Conservation (phyloP, 345 rosid species). For the Arabidopsis arenosa region DNA sequence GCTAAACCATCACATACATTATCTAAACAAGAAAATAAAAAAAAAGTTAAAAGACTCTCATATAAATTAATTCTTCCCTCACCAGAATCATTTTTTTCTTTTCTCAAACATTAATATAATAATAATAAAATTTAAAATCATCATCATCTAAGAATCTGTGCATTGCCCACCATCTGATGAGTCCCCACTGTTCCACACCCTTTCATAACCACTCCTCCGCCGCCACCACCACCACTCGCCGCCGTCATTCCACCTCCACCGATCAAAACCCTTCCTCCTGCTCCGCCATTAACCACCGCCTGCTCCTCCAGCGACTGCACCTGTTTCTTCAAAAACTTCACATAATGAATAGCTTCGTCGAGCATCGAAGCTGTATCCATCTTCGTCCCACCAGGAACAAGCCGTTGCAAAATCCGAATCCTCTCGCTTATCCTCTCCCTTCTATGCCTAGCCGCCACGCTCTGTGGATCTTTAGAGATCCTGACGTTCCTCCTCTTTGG, state of each 20-base stretch:
- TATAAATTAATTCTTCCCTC: conserved; percentile 19
- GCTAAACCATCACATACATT: conserved; percentile 8
- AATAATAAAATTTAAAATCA: conserved; percentile 30
- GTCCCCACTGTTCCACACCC: conserved; percentile 56
- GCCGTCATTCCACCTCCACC: conserved; percentile 46
- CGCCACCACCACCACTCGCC: conserved; percentile 45
- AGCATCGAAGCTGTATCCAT: conserved; percentile 98
- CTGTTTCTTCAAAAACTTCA: conserved; percentile 86
- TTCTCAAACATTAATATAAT: conserved; percentile 22
- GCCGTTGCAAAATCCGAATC: conserved; percentile 86
- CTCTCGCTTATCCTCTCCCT: conserved; percentile 89
- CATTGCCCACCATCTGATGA: conserved; percentile 53
- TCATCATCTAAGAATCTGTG: conserved; percentile 66
- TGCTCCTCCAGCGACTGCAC: conserved; percentile 79
- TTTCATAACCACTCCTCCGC: conserved; percentile 53
- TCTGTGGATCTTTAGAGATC: conserved; percentile 95
- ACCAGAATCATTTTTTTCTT: conserved; percentile 5
- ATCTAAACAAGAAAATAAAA: conserved; percentile 1
- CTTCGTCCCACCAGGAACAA: conserved; percentile 98
- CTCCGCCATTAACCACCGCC: conserved; percentile 53
- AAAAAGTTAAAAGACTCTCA: conserved; percentile 20
- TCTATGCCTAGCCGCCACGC: conserved; percentile 89
- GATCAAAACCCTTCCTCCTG: conserved; percentile 33
- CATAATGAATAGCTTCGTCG: conserved; percentile 93
- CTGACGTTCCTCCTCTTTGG: conserved; percentile 86